Conservation (phyloP, 495 filamentous ascomycete species). For the Oidiodendron maius region DNA sequence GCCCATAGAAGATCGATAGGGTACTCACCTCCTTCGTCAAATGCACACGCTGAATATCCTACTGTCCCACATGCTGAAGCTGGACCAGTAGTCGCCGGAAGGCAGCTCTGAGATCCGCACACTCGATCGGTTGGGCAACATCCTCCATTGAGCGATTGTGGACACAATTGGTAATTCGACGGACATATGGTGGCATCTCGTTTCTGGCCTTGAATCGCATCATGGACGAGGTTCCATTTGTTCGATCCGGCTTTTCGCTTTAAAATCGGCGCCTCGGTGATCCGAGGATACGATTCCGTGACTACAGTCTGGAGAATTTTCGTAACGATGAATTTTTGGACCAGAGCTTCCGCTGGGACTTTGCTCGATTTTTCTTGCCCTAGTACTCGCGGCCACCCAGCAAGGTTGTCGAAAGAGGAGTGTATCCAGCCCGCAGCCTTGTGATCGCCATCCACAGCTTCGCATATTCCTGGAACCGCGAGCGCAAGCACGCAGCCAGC, state of each 20-base stretch:
- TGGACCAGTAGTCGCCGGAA: conserved; percentile 9
- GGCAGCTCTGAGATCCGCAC: conserved; percentile 18
- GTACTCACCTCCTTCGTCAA: conserved; percentile 18
- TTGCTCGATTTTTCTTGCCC: neutral
- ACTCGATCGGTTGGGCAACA: conserved; percentile 21
- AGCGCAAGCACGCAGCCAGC: neutral
- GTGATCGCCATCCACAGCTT: neutral
- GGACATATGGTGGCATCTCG: conserved; percentile 18
- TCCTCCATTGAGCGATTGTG: conserved; percentile 15
- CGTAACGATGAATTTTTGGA: neutral
- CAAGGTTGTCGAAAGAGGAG: neutral
- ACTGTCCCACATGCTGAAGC: conserved; percentile 14
- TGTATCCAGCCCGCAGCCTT: neutral
- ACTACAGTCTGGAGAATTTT: conserved; percentile 1
- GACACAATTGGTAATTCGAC: conserved; percentile 13
- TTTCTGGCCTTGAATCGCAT: conserved; percentile 19
- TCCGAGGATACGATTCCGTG: conserved; percentile 11
- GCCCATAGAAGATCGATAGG: neutral
- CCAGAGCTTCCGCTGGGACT: neutral
- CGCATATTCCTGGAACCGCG: neutral
- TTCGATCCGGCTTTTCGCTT: conserved; percentile 16
- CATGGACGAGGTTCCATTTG: conserved; percentile 19
- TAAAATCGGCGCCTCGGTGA: conserved; percentile 13
- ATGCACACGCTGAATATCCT: conserved; percentile 17
- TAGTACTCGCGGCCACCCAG: neutral